Evolutionary conservation across 228 moss, liverwort and hornwort genomes (phyloP).

Genomic region (Sphagnum fallax): DNA sequence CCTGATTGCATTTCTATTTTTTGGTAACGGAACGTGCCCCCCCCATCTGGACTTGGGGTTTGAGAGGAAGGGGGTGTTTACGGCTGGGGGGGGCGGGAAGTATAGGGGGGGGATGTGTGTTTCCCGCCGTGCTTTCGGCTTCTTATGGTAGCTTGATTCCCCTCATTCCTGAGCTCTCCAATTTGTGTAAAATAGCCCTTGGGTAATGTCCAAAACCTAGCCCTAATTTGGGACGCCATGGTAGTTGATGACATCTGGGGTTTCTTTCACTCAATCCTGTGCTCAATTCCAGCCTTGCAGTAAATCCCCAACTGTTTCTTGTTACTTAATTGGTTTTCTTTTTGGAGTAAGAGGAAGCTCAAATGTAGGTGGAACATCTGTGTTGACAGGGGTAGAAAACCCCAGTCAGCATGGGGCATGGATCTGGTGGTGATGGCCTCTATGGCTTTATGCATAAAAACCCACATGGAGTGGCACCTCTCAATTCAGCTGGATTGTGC

Average conservation of each 20-base stretch:
- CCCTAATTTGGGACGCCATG: neutral
- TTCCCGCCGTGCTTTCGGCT: neutral
- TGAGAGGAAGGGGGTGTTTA: too few species aligned
- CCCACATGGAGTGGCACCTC: too few species aligned
- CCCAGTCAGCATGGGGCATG: neutral
- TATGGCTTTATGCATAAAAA: too few species aligned
- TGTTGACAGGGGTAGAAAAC: neutral
- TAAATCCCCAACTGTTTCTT: neutral
- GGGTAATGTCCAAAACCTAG: neutral
- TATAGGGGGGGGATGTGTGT: neutral
- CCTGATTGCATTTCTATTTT: neutral
- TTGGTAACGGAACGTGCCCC: neutral
- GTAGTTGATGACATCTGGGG: neutral
- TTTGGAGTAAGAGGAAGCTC: neutral
- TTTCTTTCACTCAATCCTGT: neutral
- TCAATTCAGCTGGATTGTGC: too few species aligned
- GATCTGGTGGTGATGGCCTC: neutral
- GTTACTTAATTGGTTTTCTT: neutral
- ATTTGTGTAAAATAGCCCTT: too few species aligned
- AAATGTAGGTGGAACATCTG: neutral
- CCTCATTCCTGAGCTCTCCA: too few species aligned
- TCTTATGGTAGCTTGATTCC: too few species aligned
- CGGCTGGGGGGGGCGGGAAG: neutral
- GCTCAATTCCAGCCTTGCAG: neutral
- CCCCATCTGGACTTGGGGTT: too few species aligned